Percentiles rank a stretch among this genome's conserved stretches.
phyloP scores from a whole-genome alignment of 257 asterid genomes.

The Ligustrum vulgare region DNA sequence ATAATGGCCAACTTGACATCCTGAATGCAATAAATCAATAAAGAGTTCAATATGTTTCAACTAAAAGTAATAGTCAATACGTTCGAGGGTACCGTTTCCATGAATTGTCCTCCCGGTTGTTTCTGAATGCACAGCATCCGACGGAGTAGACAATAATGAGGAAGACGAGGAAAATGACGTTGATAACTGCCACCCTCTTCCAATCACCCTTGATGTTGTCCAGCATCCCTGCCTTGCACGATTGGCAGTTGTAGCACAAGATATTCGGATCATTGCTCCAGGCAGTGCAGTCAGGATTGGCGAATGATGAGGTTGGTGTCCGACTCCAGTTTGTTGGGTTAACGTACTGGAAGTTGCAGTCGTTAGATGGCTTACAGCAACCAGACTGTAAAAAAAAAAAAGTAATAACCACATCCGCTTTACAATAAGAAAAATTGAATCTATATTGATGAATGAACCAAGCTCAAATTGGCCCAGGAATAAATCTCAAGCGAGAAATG shows the following conservation, averaged over 20 bases:
- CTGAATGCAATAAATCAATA: too few species aligned
- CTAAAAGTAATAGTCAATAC: neutral
- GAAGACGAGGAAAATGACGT: slow-evolving; percentile 62
- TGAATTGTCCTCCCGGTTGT: slow-evolving; percentile 74
- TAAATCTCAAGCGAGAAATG: too few species aligned
- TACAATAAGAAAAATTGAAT: too few species aligned
- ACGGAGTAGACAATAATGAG: slow-evolving; percentile 78
- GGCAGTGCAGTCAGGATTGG: slow-evolving; percentile 52
- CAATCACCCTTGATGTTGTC: slow-evolving; percentile 77
- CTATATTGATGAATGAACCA: neutral
- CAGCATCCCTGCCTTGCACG: slow-evolving; percentile 89
- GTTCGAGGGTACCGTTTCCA: slow-evolving; percentile 80
- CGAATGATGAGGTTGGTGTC: neutral
- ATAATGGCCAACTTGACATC: too few species aligned
- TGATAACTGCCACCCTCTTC: slow-evolving; percentile 75
- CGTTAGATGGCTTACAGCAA: slow-evolving; percentile 87
- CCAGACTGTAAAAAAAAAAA: slow-evolving; percentile 60
- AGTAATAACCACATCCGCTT: too few species aligned
- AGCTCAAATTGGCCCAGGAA: neutral
- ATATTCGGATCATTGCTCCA: slow-evolving; percentile 61
- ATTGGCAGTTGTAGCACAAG: slow-evolving; percentile 69
- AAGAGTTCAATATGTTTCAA: too few species aligned
- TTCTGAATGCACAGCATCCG: slow-evolving; percentile 84
- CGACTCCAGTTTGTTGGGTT: slow-evolving; percentile 82
- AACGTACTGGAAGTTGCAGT: slow-evolving; percentile 62